Conservation (phyloP, 2,329 filamentous ascomycete species). For the Anisogramma anomala region DNA sequence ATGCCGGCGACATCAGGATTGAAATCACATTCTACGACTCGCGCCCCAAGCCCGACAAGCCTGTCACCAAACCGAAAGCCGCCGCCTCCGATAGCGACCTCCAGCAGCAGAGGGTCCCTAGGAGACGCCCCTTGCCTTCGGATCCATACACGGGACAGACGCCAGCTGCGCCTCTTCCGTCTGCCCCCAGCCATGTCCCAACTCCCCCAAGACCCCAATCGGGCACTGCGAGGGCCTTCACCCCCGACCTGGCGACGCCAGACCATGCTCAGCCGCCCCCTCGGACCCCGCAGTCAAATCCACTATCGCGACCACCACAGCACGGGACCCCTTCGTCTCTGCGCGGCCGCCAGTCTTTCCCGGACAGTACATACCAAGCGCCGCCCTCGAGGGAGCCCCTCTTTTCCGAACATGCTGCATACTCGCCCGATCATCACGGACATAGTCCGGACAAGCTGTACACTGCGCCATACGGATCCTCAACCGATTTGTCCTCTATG, state of each 20-base stretch:
- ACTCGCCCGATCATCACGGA: slow-evolving; percentile 26
- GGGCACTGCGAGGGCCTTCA: slow-evolving; percentile 14
- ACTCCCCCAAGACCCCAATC: slow-evolving; percentile 13
- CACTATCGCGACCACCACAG: slow-evolving; percentile 42
- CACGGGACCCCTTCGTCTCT: slow-evolving; percentile 32
- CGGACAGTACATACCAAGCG: slow-evolving; percentile 17
- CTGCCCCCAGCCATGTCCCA: no score
- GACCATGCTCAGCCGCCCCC: slow-evolving; percentile 37
- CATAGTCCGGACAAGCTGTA: slow-evolving; percentile 24
- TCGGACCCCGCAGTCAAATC: slow-evolving; percentile 35
- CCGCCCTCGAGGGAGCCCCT: slow-evolving; percentile 15
- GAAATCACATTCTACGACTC: slow-evolving; percentile 95
- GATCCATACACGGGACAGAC: slow-evolving; percentile 56
- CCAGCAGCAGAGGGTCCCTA: slow-evolving; percentile 51
- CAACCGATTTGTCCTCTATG: slow-evolving; percentile 21
- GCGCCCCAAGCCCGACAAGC: slow-evolving; percentile 68
- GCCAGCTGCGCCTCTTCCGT: slow-evolving; percentile 25
- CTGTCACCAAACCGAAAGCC: slow-evolving; percentile 42
- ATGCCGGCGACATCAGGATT: slow-evolving; percentile 86
- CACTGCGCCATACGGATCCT: slow-evolving; percentile 23
- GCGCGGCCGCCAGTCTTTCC: slow-evolving; percentile 23
- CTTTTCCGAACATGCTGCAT: slow-evolving; percentile 28
- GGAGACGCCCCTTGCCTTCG: slow-evolving; percentile 71
- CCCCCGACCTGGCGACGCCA: slow-evolving; percentile 22
- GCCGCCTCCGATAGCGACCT: slow-evolving; percentile 24